Percentiles rank a stretch among this genome's conserved stretches.
Conservation (phyloP, 768 basidiomycete species). For the Suillus placidus region DNA sequence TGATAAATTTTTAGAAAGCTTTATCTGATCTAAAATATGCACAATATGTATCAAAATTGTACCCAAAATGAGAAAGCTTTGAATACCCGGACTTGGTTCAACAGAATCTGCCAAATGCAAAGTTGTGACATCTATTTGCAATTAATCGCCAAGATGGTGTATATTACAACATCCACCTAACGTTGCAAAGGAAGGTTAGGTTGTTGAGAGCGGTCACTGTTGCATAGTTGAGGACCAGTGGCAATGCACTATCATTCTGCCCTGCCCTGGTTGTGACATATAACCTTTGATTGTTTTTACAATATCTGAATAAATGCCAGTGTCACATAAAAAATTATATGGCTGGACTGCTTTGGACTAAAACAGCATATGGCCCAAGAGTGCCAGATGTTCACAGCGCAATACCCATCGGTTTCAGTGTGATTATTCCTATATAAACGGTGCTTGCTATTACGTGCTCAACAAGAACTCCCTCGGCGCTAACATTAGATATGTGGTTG, state of each 20-base stretch:
- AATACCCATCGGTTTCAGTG: too few species aligned
- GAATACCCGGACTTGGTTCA: neutral
- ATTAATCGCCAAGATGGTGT: neutral
- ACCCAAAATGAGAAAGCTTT: too few species aligned
- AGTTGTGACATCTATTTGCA: neutral
- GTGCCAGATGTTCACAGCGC: too few species aligned
- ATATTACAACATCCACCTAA: neutral
- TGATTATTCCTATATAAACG: too few species aligned
- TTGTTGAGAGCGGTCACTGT: neutral
- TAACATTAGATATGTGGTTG: neutral
- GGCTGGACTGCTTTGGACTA: too few species aligned
- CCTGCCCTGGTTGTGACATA: neutral
- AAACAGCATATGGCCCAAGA: neutral
- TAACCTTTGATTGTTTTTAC: neutral
- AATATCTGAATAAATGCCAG: neutral
- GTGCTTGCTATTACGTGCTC: neutral
- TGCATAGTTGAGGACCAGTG: neutral
- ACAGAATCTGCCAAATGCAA: neutral
- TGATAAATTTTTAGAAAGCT: too few species aligned
- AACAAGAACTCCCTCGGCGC: neutral
- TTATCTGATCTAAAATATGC: too few species aligned
- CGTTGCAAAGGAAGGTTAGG: neutral
- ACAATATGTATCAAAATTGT: too few species aligned
- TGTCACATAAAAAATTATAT: too few species aligned
- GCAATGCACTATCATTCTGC: neutral